phyloP scores from a whole-genome alignment of 768 basidiomycete genomes.

The Lactarius tabidus region DNA sequence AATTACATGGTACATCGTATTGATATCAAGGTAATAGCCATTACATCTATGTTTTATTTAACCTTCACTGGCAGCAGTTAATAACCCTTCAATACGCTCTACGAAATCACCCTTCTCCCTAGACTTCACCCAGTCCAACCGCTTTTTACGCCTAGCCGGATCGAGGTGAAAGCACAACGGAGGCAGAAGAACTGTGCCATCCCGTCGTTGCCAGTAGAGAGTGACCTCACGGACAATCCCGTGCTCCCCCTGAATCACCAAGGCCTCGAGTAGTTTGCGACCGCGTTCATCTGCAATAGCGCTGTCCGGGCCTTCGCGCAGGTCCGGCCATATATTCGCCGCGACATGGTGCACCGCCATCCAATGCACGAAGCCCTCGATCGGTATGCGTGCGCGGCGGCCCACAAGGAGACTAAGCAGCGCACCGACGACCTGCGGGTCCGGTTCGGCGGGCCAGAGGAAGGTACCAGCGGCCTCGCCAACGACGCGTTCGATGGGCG shows the following conservation, averaged over 20 bases:
- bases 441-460: conserved; percentile 66
- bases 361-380: conserved; percentile 57
- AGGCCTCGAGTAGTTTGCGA: conserved; percentile 45
- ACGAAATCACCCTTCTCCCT: conserved; percentile 25
- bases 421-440: conserved; percentile 55
- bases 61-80: not conserved
- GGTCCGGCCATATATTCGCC: conserved; percentile 67
- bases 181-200: conserved; percentile 39
- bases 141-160: conserved; percentile 18
- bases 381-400: conserved; percentile 29
- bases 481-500: conserved; percentile 48
- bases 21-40: no score
- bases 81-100: conserved; percentile 27
- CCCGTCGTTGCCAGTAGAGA: conserved; percentile 48
- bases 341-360: conserved; percentile 80
- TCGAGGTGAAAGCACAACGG: conserved; percentile 48
- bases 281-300: conserved; percentile 34
- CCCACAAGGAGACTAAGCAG: conserved; percentile 55
- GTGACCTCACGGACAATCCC: conserved; percentile 52
- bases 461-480: conserved; percentile 53
- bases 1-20: no score
- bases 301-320: conserved; percentile 28
- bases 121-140: conserved; percentile 28
- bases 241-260: conserved; percentile 47
- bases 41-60: not conserved